These are phyloP conservation scores for Corchorus olitorius DNA, from an alignment of 345 rosid genomes.

Conservation along the genomic window DNA sequence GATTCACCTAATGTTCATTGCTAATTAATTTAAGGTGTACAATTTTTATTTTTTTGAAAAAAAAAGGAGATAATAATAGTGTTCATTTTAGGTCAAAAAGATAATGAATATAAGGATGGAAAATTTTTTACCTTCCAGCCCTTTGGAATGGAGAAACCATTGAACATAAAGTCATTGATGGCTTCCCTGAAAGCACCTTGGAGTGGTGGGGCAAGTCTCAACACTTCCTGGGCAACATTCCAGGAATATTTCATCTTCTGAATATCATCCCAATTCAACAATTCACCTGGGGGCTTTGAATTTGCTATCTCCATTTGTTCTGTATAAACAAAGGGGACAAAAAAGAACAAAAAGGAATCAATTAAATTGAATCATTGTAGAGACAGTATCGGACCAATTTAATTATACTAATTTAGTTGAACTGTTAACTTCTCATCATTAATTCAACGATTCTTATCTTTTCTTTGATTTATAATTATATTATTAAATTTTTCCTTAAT, in stretches of 20 bases:
- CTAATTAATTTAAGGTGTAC: no score
- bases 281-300: slow-evolving; percentile 19
- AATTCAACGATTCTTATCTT: no score
- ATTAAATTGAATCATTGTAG: no score
- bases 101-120: not conserved
- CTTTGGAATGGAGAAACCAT: slow-evolving; percentile 27
- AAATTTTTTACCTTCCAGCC: slow-evolving; percentile 24
- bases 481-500: no score
- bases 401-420: no score
- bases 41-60: no score
- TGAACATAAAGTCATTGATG: slow-evolving; percentile 16
- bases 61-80: not conserved
- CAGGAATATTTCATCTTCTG: slow-evolving; percentile 30
- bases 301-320: slow-evolving; percentile 31
- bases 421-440: no score
- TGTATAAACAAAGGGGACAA: not conserved
- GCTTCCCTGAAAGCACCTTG: slow-evolving; percentile 31
- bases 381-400: no score
- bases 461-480: no score
- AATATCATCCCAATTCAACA: slow-evolving; percentile 25
- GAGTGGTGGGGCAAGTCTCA: slow-evolving; percentile 30
- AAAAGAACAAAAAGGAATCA: no score
- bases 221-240: slow-evolving; percentile 29
- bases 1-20: no score
- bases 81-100: not conserved